Evolutionary conservation across 2,329 filamentous ascomycete species (phyloP).

Genomic region (Aspergillus pseudonomiae): DNA sequence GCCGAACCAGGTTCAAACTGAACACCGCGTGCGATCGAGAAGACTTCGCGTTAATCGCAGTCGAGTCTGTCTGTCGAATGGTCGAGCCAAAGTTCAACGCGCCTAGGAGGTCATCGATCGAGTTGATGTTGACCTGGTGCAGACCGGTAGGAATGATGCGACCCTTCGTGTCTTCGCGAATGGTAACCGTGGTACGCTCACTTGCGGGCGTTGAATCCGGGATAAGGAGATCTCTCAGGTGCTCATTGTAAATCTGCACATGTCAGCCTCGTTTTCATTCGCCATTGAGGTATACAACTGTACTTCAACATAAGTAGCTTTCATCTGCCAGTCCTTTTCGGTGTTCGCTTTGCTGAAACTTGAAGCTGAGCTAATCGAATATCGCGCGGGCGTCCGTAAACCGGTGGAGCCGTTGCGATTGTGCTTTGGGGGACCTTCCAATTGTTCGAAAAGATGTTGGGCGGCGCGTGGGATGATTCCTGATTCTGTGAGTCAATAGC

Average conservation of each 20-base stretch:
- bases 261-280: constrained; percentile 6
- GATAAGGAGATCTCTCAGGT: constrained; percentile 84
- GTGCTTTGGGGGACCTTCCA: constrained; percentile 62
- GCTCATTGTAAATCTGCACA: constrained; percentile 90
- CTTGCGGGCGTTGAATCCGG: constrained; percentile 69
- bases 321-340: constrained; percentile 86
- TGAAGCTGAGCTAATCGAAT: constrained; percentile 64
- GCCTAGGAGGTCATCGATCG: constrained; percentile 84
- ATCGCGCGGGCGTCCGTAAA: constrained; percentile 76
- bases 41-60: constrained; percentile 95
- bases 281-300: constrained; percentile 4
- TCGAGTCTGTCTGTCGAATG: constrained; percentile 95
- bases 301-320: constrained; percentile 84
- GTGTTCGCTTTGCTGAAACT: constrained; percentile 45
- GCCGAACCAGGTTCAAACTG: constrained; percentile 86
- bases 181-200: constrained; percentile 81
- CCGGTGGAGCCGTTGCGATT: constrained; percentile 73
- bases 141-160: constrained; percentile 92
- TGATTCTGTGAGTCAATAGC: constrained; percentile 39
- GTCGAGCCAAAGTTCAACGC: constrained; percentile 90
- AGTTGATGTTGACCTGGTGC: constrained; percentile 84
- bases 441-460: constrained; percentile 80
- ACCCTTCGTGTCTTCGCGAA: constrained; percentile 91
- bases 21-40: constrained; percentile 98
- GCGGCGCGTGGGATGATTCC: constrained; percentile 96